A percentile compares a stretch with the other conserved stretches of the same genome.
phyloP scores from a whole-genome alignment of 176 grass and related monocot genomes.

The Elymus sibiricus region DNA sequence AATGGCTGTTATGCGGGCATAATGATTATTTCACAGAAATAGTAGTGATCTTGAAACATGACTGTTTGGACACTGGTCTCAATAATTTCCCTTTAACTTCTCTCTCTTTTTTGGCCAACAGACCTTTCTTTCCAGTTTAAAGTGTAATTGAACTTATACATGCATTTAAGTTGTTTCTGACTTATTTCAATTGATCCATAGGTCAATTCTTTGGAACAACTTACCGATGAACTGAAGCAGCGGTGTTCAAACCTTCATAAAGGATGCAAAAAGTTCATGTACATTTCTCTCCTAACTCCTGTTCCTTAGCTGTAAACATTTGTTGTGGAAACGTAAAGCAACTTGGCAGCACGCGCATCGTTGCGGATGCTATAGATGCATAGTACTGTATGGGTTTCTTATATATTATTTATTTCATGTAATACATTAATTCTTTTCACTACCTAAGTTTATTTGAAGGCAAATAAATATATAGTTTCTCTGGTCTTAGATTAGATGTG shows the following conservation, averaged over 20 bases:
- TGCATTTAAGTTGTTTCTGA: conserved; percentile 23
- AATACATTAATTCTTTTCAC: too few species aligned
- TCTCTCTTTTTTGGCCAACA: background rate
- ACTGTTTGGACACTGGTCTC: background rate
- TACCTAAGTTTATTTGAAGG: too few species aligned
- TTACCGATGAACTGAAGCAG: conserved; percentile 84
- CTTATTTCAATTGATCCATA: conserved; percentile 34
- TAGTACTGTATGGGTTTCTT: background rate
- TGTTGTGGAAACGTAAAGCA: background rate
- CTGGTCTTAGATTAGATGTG: background rate
- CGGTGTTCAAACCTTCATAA: conserved; percentile 87
- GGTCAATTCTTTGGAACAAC: conserved; percentile 91
- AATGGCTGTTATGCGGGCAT: background rate
- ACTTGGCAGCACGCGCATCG: background rate
- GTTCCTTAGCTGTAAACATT: conserved; percentile 11
- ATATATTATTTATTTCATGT: too few species aligned
- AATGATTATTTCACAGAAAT: background rate
- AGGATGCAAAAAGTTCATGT: conserved; percentile 95
- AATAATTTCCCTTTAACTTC: conserved; percentile 3
- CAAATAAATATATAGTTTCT: too few species aligned
- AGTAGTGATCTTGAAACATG: background rate
- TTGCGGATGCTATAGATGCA: background rate
- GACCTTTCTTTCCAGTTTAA: background rate
- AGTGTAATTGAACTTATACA: background rate
- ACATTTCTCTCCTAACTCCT: conserved; percentile 25